These are phyloP conservation scores for Xerocomus brunneocitrinus DNA, from an alignment of 768 basidiomycete species.

Conservation along the genomic window DNA sequence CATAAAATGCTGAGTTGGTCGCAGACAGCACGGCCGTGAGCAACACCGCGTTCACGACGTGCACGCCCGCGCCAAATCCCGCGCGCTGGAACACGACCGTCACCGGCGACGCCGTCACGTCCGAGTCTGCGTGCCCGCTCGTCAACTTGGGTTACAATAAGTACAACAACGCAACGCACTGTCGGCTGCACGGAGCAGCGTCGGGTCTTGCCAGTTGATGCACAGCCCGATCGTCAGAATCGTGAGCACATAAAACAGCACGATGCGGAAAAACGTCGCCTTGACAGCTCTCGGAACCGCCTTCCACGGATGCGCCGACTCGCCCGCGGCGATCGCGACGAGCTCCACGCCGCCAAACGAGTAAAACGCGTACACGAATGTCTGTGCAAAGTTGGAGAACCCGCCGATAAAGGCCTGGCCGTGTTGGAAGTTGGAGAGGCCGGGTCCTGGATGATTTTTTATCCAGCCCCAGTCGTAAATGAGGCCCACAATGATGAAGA, in stretches of 20 bases:
- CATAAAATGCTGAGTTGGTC: slow-evolving; percentile 64
- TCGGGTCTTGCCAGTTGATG: slow-evolving; percentile 56
- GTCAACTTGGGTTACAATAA: no score
- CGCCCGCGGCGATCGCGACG: slow-evolving; percentile 69
- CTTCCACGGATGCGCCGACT: slow-evolving; percentile 59
- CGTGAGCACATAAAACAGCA: slow-evolving; percentile 60
- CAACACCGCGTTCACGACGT: slow-evolving; percentile 64
- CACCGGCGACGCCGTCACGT: slow-evolving; percentile 56
- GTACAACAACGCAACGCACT: slow-evolving; percentile 27
- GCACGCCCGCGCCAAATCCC: slow-evolving; percentile 55
- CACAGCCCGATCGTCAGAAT: slow-evolving; percentile 63
- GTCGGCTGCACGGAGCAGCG: slow-evolving; percentile 43
- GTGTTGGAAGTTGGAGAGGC: slow-evolving; percentile 46
- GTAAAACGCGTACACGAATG: slow-evolving; percentile 67
- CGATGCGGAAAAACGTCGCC: slow-evolving; percentile 62
- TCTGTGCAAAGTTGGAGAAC: slow-evolving; percentile 48
- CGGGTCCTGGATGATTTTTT: slow-evolving; percentile 54
- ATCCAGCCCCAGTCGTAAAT: slow-evolving; percentile 61
- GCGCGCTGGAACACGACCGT: slow-evolving; percentile 62
- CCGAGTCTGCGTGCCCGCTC: slow-evolving; percentile 31
- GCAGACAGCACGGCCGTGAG: slow-evolving; percentile 62
- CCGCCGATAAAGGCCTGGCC: slow-evolving; percentile 53
- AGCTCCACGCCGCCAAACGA: slow-evolving; percentile 68
- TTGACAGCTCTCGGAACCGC: slow-evolving; percentile 62
- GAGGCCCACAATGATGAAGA: slow-evolving; percentile 61